Evolutionary conservation across 345 rosid genomes (phyloP).

Genomic region (Lepidium aucheri): DNA sequence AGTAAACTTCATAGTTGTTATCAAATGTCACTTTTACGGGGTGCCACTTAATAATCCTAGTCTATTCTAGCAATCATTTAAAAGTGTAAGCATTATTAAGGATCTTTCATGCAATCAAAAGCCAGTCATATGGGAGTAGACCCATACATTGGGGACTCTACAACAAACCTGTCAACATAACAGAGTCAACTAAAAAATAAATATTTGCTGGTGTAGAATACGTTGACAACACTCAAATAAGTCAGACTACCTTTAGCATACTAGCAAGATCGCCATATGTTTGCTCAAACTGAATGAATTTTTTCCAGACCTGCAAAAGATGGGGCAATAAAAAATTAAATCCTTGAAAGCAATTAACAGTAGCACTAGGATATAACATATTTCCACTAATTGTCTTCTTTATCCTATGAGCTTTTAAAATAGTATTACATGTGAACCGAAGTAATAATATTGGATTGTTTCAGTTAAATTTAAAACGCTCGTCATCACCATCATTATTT

Average conservation of each 20-base stretch:
- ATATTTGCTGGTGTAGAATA: not conserved
- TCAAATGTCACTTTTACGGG: not conserved
- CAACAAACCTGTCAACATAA: not conserved
- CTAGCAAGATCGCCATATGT: constrained; percentile 92
- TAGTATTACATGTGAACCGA: constrained; percentile 1
- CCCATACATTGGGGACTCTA: not conserved
- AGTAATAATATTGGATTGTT: not conserved
- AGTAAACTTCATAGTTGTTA: not conserved
- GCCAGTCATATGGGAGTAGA: not conserved
- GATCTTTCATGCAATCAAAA: not conserved
- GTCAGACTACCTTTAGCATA: constrained; percentile 67
- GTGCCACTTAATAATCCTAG: not conserved
- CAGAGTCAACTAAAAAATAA: not conserved
- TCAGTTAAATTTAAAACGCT: not conserved
- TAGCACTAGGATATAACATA: not conserved
- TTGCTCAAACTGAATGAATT: constrained; percentile 75
- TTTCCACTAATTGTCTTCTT: not conserved
- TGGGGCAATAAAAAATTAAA: not conserved
- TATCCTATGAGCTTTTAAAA: not conserved
- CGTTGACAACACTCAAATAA: not conserved
- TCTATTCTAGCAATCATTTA: not conserved
- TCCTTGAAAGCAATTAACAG: not conserved
- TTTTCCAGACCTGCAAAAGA: constrained; percentile 75
- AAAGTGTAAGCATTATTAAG: not conserved
- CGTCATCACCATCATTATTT: not conserved